phyloP scores from a whole-genome alignment of 2,329 filamentous ascomycete genomes.

The Triangularia setosa region DNA sequence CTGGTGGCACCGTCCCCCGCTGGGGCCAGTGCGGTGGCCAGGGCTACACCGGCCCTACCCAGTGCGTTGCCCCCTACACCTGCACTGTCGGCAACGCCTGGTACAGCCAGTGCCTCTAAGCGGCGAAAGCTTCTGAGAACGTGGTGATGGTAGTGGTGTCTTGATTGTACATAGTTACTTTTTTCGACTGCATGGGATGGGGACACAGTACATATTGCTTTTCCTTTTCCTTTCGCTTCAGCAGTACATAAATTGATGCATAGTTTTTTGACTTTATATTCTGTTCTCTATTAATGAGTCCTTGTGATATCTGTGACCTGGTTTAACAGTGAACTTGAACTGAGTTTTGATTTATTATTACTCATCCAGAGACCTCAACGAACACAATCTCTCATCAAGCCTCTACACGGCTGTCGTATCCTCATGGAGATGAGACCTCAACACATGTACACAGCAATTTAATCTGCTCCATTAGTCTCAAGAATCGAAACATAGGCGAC shows the following conservation, averaged over 20 bases:
- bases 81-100: constrained; percentile 34
- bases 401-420: no score
- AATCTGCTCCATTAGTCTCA: no score
- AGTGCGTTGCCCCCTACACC: constrained; percentile 30
- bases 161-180: constrained; percentile 7
- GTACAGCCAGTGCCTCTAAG: constrained; percentile 36
- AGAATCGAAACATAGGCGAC: no score
- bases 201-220: constrained; percentile 1
- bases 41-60: constrained; percentile 31
- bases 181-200: background rate
- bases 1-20: constrained; percentile 17
- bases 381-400: no score
- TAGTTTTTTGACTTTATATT: background rate
- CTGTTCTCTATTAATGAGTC: background rate
- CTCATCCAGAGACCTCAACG: no score
- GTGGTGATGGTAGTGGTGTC: background rate
- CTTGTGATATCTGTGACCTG: no score
- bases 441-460: no score
- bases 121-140: background rate
- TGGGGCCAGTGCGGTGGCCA: constrained; percentile 35
- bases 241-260: constrained; percentile 8
- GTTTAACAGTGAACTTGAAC: no score
- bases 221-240: background rate
- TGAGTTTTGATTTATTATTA: no score
- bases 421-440: no score